Conservation (phyloP, 192 early-diverging fungal genomes). For the Backusella mclennaniae region DNA sequence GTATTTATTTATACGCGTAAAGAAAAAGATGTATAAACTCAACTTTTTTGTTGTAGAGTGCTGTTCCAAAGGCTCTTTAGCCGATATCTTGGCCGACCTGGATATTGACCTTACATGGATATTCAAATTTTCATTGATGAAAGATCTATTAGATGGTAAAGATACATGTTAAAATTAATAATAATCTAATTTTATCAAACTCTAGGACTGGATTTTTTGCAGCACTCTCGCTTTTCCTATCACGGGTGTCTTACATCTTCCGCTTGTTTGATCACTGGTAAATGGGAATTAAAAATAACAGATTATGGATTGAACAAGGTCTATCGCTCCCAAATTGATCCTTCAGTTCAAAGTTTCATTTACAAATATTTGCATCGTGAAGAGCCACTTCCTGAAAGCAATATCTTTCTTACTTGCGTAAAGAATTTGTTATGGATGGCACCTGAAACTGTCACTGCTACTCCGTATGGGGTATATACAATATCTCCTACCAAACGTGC, state of each 20-base stretch:
- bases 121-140: conserved; percentile 46
- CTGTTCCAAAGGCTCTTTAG: conserved; percentile 41
- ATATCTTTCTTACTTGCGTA: background rate
- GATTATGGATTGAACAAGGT: conserved; percentile 40
- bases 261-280: conserved; percentile 39
- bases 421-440: conserved; percentile 35
- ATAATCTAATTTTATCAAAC: background rate
- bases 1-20: conserved; percentile 6
- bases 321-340: conserved; percentile 21
- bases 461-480: conserved; percentile 23
- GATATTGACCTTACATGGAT: conserved; percentile 47
- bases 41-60: conserved; percentile 29
- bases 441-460: conserved; percentile 31
- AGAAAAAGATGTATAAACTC: background rate
- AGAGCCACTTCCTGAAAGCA: background rate
- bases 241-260: conserved; percentile 42
- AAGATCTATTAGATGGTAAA: conserved; percentile 36
- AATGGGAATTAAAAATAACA: conserved; percentile 46
- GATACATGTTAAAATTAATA: background rate
- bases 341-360: background rate
- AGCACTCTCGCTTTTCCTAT: conserved; percentile 38
- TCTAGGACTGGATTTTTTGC: conserved; percentile 42
- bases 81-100: conserved; percentile 35
- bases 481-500: conserved; percentile 31
- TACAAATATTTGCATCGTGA: background rate